phyloP scores from a whole-genome alignment of 2,329 filamentous ascomycete species.

The Penicillium brevicompactum region DNA sequence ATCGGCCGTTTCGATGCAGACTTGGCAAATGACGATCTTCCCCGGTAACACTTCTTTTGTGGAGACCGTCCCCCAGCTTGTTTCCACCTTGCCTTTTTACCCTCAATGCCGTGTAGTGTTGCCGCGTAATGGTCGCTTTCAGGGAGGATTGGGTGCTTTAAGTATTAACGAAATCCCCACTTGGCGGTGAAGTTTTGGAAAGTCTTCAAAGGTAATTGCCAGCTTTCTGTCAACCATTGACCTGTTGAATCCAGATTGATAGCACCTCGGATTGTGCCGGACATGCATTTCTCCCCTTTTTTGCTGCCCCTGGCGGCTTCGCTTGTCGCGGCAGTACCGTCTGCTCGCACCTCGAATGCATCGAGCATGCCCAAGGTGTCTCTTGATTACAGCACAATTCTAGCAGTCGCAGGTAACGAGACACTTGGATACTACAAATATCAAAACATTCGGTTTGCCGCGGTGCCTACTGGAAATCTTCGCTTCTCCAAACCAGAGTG shows the following conservation, averaged over 20 bases:
- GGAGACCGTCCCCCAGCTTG: not conserved
- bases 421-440: constrained; percentile 32
- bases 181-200: not conserved
- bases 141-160: not conserved
- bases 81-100: not conserved
- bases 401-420: constrained; percentile 27
- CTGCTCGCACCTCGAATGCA: not conserved
- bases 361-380: constrained; percentile 18
- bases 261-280: not conserved
- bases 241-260: not conserved
- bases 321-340: constrained; percentile 6
- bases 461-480: constrained; percentile 35
- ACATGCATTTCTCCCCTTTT: constrained; percentile 7
- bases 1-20: not conserved
- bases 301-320: constrained; percentile 10
- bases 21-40: not conserved
- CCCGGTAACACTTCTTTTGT: not conserved
- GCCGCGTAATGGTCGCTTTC: not conserved
- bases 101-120: not conserved
- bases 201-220: not conserved
- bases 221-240: not conserved
- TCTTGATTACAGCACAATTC: constrained; percentile 32
- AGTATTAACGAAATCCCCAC: not conserved
- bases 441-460: constrained; percentile 41
- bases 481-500: constrained; percentile 35